Conservation (phyloP, 1,284 basidiomycete genomes). For the Ganoderma lingzhi region DNA sequence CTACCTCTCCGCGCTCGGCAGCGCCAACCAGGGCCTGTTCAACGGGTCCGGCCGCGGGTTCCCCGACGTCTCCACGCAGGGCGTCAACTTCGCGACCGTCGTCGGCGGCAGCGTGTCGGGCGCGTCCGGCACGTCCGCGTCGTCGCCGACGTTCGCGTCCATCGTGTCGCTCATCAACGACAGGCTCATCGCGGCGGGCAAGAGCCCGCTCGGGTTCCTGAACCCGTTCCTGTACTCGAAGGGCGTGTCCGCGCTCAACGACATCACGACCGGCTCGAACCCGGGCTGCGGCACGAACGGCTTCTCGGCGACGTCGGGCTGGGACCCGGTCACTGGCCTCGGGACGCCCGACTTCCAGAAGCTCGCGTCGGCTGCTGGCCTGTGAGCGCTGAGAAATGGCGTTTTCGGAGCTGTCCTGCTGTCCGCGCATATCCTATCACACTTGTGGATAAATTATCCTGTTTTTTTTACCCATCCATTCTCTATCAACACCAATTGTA, state of each 20-base stretch:
- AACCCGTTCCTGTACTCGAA: slow-evolving; percentile 61
- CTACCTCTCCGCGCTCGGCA: neutral
- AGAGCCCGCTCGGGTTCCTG: slow-evolving; percentile 64
- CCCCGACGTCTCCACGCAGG: slow-evolving; percentile 18
- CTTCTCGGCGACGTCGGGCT: slow-evolving; percentile 39
- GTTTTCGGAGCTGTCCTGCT: neutral
- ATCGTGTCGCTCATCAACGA: slow-evolving; percentile 35
- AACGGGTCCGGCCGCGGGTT: slow-evolving; percentile 50
- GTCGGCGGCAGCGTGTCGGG: slow-evolving; percentile 51
- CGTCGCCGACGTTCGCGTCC: slow-evolving; percentile 54
- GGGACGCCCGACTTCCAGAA: neutral
- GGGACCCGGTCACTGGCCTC: neutral
- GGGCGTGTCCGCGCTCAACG: slow-evolving; percentile 38
- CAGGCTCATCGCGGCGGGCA: slow-evolving; percentile 47
- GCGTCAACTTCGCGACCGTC: slow-evolving; percentile 60
- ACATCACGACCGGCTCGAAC: slow-evolving; percentile 34
- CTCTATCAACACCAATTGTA: too few relatives aligned
- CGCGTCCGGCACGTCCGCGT: slow-evolving; percentile 47
- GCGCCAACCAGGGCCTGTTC: slow-evolving; percentile 54
- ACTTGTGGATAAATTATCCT: too few relatives aligned
- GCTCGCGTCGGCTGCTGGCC: neutral
- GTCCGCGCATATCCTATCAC: too few relatives aligned
- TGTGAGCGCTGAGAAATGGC: neutral
- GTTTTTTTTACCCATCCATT: too few relatives aligned
- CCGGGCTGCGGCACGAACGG: slow-evolving; percentile 46